phyloP scores from a whole-genome alignment of 192 early-diverging fungal genomes.

The Phlyctochytrium planicorne region DNA sequence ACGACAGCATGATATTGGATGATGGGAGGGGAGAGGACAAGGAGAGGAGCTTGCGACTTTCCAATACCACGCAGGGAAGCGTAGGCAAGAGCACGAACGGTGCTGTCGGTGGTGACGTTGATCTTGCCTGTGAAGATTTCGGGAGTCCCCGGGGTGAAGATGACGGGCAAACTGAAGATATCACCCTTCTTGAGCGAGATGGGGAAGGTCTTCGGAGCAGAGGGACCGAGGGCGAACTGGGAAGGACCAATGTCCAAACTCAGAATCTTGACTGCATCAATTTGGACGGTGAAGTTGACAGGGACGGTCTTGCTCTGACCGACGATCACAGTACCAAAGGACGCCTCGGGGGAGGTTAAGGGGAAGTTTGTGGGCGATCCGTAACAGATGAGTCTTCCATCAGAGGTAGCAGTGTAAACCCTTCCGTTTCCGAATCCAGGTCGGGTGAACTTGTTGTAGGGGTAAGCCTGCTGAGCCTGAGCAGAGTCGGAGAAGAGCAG shows the following conservation, averaged over 20 bases:
- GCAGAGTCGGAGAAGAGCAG: background rate
- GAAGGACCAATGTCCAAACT: background rate
- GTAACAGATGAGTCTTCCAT: background rate
- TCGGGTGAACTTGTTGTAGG: constrained; percentile 6
- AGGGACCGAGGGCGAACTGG: background rate
- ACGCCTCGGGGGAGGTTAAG: background rate
- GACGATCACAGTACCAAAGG: constrained; percentile 2
- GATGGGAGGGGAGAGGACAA: background rate
- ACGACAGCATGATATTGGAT: background rate
- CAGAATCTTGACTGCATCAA: background rate
- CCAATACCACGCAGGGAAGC: background rate
- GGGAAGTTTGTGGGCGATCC: background rate
- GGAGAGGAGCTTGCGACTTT: background rate
- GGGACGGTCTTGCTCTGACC: background rate
- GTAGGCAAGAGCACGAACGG: background rate
- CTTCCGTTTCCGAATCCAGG: background rate
- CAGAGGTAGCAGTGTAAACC: background rate
- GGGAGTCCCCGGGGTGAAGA: background rate
- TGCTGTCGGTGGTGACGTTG: background rate
- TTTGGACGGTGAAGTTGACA: background rate
- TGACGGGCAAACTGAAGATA: background rate
- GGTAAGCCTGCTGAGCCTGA: background rate
- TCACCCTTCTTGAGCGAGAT: background rate
- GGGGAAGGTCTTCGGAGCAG: constrained; percentile 1
- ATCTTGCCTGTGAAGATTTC: background rate